Conservation (phyloP, 768 basidiomycete species). For the Auricularia auricula-judae region DNA sequence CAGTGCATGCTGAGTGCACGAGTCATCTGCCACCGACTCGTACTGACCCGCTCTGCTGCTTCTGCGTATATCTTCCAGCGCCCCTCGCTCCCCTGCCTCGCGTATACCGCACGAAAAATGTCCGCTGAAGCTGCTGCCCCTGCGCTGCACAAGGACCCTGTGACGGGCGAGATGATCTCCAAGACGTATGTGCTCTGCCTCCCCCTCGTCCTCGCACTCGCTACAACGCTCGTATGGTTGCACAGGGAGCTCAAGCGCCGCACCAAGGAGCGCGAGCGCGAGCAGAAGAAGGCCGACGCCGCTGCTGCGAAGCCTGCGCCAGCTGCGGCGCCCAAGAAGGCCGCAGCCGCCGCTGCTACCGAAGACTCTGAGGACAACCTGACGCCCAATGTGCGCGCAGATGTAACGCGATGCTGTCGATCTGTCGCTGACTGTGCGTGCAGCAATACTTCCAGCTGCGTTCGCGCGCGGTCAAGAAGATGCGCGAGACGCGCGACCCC, state of each 20-base stretch:
- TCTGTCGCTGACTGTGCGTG: neutral
- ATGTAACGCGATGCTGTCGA: conserved; percentile 9
- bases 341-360: conserved; percentile 23
- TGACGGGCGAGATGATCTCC: conserved; percentile 94
- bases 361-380: conserved; percentile 64
- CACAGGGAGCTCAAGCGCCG: conserved; percentile 88
- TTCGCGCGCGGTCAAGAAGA: conserved; percentile 73
- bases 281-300: conserved; percentile 69
- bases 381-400: conserved; percentile 66
- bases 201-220: conserved; percentile 8
- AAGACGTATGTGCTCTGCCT: conserved; percentile 58
- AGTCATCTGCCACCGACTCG: neutral
- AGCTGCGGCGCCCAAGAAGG: conserved; percentile 28
- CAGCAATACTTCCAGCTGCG: conserved; percentile 97
- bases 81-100: neutral
- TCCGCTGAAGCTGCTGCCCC: conserved; percentile 1
- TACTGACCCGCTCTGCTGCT: neutral
- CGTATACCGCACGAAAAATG: neutral
- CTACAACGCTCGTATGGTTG: conserved; percentile 16
- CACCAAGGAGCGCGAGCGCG: conserved; percentile 66
- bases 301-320: conserved; percentile 40
- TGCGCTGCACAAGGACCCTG: conserved; percentile 57
- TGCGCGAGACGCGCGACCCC: conserved; percentile 75
- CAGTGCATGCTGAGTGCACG: neutral
- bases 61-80: neutral